phyloP scores from a whole-genome alignment of 2,329 filamentous ascomycete genomes.

The Amauroascus verrucosus region DNA sequence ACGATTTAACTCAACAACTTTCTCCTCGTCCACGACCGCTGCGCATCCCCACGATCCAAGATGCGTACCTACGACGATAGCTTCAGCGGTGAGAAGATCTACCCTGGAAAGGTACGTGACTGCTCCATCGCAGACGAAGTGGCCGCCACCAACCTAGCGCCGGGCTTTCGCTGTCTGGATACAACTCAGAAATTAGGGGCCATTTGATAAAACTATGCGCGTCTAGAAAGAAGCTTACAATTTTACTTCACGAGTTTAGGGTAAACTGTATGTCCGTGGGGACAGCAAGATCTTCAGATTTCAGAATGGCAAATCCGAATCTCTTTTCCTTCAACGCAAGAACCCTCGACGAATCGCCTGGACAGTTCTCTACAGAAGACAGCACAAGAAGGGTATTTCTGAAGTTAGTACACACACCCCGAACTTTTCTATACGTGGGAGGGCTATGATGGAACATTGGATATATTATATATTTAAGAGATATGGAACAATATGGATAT shows the following conservation, averaged over 20 bases:
- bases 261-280: conserved; percentile 98
- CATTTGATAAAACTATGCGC: neutral
- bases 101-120: conserved; percentile 63
- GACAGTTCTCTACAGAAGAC: conserved; percentile 95
- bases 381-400: conserved; percentile 99
- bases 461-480: neutral
- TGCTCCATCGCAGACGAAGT: neutral
- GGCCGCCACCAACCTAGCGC: conserved; percentile 14
- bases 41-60: conserved; percentile 40
- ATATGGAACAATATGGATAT: neutral
- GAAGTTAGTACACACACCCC: conserved; percentile 60
- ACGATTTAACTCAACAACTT: conserved; percentile 31
- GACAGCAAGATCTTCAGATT: conserved; percentile 99
- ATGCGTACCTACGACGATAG: conserved; percentile 71
- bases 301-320: conserved; percentile 99
- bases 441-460: neutral
- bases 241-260: conserved; percentile 47
- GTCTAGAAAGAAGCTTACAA: conserved; percentile 1
- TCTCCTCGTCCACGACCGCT: conserved; percentile 31
- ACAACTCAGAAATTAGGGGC: conserved; percentile 6
- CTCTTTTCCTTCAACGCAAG: conserved; percentile 99
- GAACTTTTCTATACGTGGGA: neutral
- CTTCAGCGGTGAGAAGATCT: conserved; percentile 69
- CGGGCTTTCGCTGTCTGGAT: conserved; percentile 1
- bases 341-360: conserved; percentile 99